phyloP scores from a whole-genome alignment of 805 yeast species.

The Yarrowia osloensis region DNA sequence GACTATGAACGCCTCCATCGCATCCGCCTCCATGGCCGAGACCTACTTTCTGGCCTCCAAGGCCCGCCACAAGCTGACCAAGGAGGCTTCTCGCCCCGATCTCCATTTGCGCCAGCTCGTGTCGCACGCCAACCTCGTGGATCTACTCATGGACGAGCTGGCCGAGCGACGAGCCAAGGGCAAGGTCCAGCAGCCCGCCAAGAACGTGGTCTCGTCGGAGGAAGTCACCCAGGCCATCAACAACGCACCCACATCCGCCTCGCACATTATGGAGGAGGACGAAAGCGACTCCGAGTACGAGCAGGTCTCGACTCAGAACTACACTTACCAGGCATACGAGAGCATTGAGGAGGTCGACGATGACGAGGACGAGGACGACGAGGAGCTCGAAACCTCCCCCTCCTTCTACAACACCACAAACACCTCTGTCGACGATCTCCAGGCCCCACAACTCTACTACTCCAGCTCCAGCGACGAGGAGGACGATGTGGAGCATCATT shows the following conservation, averaged over 20 bases:
- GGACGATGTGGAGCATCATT: slow-evolving; percentile 32
- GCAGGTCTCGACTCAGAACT: slow-evolving; percentile 14
- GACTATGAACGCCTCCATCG: slow-evolving; percentile 18
- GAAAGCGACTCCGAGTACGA: slow-evolving; percentile 32
- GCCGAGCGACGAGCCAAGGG: slow-evolving; percentile 32
- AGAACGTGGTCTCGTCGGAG: slow-evolving; percentile 24
- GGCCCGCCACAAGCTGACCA: slow-evolving; percentile 64
- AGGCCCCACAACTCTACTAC: slow-evolving; percentile 34
- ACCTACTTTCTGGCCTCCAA: slow-evolving; percentile 63
- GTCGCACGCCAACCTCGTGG: slow-evolving; percentile 71
- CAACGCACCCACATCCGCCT: not conserved
- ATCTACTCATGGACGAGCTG: slow-evolving; percentile 56
- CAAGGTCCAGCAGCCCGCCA: slow-evolving; percentile 2
- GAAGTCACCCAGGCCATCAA: slow-evolving; percentile 30
- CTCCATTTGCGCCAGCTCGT: slow-evolving; percentile 60
- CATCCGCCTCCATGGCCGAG: slow-evolving; percentile 48
- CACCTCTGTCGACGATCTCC: slow-evolving; percentile 15
- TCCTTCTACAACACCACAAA: slow-evolving; percentile 20
- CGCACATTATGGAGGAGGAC: slow-evolving; percentile 34
- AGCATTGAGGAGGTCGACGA: slow-evolving; percentile 34
- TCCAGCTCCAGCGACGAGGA: slow-evolving; percentile 36
- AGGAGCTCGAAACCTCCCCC: not conserved
- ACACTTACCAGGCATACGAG: slow-evolving; percentile 31
- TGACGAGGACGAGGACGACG: slow-evolving; percentile 35
- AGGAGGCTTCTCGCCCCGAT: slow-evolving; percentile 60